Conservation (phyloP, 306 rosid genomes). For the Gastrolobium villosum region DNA sequence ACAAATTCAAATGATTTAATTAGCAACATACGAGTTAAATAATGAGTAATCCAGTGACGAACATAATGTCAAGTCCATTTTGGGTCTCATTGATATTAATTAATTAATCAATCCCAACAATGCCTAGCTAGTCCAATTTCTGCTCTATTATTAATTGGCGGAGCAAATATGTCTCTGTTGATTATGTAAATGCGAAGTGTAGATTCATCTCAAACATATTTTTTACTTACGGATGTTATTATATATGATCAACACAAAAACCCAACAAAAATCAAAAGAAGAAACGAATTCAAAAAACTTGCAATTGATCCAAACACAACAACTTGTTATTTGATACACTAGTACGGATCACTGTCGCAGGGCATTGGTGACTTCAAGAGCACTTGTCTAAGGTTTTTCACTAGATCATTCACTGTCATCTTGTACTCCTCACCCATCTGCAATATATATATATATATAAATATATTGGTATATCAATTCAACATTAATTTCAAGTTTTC, state of each 20-base stretch:
- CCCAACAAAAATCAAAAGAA: not conserved
- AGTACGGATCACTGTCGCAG: constrained; percentile 51
- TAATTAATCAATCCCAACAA: no score
- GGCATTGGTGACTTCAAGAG: not conserved
- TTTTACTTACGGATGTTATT: not conserved
- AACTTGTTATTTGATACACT: constrained; percentile 48
- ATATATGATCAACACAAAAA: not conserved
- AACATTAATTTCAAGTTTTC: not conserved
- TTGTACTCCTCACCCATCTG: constrained; percentile 42
- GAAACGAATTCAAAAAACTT: constrained; percentile 16
- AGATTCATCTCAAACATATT: not conserved
- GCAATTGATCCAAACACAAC: not conserved
- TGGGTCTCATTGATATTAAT: no score
- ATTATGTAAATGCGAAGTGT: no score
- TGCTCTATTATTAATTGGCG: not conserved
- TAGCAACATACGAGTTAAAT: no score
- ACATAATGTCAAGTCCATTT: no score
- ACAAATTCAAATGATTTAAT: no score
- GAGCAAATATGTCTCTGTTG: no score
- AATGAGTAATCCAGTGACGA: no score
- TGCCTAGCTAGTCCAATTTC: not conserved
- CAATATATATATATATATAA: not conserved
- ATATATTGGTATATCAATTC: not conserved
- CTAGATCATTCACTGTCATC: constrained; percentile 42
- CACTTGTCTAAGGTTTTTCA: constrained; percentile 35